These are phyloP conservation scores for Xanthoconium stramineum DNA, from an alignment of 768 basidiomycete genomes.

Conservation along the genomic window DNA sequence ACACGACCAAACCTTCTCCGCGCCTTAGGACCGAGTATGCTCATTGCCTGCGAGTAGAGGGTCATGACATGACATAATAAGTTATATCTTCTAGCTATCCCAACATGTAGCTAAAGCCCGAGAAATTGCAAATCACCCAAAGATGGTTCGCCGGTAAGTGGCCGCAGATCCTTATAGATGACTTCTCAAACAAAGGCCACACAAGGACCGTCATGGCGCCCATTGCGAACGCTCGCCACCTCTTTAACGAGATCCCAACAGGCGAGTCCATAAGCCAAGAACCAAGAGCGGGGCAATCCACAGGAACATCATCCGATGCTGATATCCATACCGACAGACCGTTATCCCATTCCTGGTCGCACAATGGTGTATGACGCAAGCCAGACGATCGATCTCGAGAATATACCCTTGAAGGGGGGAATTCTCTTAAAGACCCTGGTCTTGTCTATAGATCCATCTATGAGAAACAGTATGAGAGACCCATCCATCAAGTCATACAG, in stretches of 20 bases:
- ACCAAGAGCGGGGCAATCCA: neutral
- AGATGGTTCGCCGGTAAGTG: neutral
- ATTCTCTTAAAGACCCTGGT: conserved; percentile 49
- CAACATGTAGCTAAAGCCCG: too few relatives aligned
- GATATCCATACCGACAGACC: neutral
- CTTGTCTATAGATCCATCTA: conserved; percentile 47
- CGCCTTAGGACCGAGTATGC: too few relatives aligned
- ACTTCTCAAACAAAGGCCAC: neutral
- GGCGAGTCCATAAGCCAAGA: neutral
- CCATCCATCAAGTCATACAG: conserved; percentile 4
- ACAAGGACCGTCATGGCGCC: conserved; percentile 2
- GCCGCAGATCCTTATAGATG: neutral
- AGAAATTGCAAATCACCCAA: too few relatives aligned
- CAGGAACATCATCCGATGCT: neutral
- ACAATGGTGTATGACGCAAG: conserved; percentile 44
- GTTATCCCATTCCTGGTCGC: conserved; percentile 32
- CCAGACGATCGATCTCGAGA: conserved; percentile 49
- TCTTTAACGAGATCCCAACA: conserved; percentile 37
- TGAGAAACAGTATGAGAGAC: conserved; percentile 41
- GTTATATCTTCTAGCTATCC: neutral
- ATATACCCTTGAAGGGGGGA: conserved; percentile 42
- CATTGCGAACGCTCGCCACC: conserved; percentile 33
- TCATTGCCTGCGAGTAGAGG: too few relatives aligned
- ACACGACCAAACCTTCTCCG: too few relatives aligned
- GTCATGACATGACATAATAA: too few relatives aligned